These are phyloP conservation scores for Penicillium sp. DNA, from an alignment of 2,329 filamentous ascomycete species.

Conservation along the genomic window DNA sequence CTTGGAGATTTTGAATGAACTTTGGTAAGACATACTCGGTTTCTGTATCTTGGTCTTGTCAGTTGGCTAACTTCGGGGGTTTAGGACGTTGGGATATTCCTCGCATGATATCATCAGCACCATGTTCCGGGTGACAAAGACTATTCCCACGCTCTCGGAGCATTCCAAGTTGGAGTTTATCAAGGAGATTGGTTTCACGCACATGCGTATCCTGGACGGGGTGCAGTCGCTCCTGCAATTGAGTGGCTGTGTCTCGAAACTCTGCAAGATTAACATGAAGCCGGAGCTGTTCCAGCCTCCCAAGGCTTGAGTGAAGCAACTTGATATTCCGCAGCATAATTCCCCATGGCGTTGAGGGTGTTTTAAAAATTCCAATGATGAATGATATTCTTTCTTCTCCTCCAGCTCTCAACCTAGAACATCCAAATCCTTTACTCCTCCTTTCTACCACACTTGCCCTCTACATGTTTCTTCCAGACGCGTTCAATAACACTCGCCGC, in stretches of 20 bases:
- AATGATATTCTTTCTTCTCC: conserved; percentile 17
- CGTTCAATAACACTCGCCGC: conserved; percentile 40
- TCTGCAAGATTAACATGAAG: conserved; percentile 97
- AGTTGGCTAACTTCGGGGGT: background rate
- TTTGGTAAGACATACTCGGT: conserved; percentile 66
- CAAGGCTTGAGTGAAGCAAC: conserved; percentile 28
- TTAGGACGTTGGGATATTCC: conserved; percentile 85
- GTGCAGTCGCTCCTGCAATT: conserved; percentile 94
- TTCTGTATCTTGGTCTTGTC: background rate
- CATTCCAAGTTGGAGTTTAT: conserved; percentile 97
- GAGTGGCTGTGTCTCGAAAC: conserved; percentile 84
- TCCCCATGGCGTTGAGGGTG: conserved; percentile 32
- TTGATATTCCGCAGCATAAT: conserved; percentile 28
- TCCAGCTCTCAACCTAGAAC: background rate
- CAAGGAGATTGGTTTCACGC: conserved; percentile 97
- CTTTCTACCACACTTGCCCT: background rate
- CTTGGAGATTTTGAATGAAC: conserved; percentile 80
- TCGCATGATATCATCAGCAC: conserved; percentile 98
- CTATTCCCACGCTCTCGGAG: conserved; percentile 86
- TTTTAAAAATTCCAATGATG: conserved; percentile 20
- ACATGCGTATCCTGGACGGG: conserved; percentile 98
- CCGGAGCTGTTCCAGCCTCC: conserved; percentile 71
- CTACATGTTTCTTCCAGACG: conserved; percentile 25
- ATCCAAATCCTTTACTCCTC: background rate
- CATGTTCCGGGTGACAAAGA: conserved; percentile 99